Evolutionary conservation across 768 basidiomycete species (phyloP).

Genomic region (Lactarius tabidus): DNA sequence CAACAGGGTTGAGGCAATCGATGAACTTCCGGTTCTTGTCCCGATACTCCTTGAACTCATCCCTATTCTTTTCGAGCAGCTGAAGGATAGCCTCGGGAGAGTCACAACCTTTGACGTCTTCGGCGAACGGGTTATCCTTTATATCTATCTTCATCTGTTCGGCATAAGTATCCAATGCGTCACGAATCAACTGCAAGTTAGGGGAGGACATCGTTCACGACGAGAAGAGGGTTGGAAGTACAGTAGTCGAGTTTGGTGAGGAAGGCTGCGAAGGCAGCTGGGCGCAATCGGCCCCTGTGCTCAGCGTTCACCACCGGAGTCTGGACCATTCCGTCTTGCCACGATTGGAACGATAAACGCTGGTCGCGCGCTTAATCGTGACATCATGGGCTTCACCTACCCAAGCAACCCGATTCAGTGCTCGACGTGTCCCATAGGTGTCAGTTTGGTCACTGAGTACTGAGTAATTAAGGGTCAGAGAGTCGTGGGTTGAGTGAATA

Average conservation of each 20-base stretch:
- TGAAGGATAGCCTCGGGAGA: not conserved
- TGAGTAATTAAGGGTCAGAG: too few relatives aligned
- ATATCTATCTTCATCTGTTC: not conserved
- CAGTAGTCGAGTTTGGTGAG: not conserved
- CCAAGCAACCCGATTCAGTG: too few relatives aligned
- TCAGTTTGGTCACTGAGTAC: too few relatives aligned
- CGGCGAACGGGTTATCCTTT: not conserved
- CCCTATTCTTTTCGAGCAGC: not conserved
- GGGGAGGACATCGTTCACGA: not conserved
- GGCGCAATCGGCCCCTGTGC: not conserved
- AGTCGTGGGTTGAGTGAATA: too few relatives aligned
- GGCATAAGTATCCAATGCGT: not conserved
- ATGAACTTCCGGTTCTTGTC: not conserved
- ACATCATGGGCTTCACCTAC: too few relatives aligned
- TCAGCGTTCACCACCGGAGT: too few relatives aligned
- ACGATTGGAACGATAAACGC: too few relatives aligned
- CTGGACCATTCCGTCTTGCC: too few relatives aligned
- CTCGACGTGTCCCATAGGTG: too few relatives aligned
- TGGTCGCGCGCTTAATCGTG: too few relatives aligned
- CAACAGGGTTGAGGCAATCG: not conserved
- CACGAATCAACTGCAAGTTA: not conserved
- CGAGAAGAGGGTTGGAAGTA: not conserved
- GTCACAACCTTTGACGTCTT: not conserved
- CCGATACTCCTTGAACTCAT: not conserved
- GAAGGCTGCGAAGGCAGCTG: not conserved